Conservation (phyloP, 2,329 filamentous ascomycete genomes). For the Helminthosporium solani region DNA sequence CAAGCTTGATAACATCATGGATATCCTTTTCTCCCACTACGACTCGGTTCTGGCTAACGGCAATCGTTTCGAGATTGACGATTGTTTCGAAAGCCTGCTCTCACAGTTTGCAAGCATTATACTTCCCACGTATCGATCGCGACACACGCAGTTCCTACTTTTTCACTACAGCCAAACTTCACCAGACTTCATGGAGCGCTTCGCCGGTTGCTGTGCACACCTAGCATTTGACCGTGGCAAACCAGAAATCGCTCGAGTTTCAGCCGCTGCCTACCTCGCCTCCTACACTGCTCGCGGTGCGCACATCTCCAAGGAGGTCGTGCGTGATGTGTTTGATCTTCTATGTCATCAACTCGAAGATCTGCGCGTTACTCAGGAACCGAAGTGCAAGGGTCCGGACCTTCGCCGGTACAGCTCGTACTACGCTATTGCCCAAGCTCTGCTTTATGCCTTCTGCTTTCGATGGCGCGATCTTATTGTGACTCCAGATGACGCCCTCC, state of each 20-base stretch:
- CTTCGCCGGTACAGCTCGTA: constrained; percentile 79
- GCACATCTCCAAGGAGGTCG: constrained; percentile 71
- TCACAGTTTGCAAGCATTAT: constrained; percentile 86
- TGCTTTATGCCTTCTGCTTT: constrained; percentile 97
- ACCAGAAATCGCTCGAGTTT: constrained; percentile 73
- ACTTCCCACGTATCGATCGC: constrained; percentile 84
- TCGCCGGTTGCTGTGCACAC: constrained; percentile 74
- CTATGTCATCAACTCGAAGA: constrained; percentile 75
- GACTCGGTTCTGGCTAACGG: constrained; percentile 69
- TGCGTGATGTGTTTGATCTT: constrained; percentile 79
- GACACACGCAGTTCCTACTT: constrained; percentile 91
- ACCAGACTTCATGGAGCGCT: constrained; percentile 74
- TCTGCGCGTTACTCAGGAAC: constrained; percentile 71
- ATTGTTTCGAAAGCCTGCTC: constrained; percentile 75
- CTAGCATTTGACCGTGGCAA: constrained; percentile 65
- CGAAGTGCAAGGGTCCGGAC: constrained; percentile 78
- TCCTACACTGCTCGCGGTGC: constrained; percentile 92
- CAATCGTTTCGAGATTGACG: constrained; percentile 64
- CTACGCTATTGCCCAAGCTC: constrained; percentile 83
- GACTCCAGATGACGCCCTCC: constrained; percentile 48
- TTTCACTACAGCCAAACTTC: constrained; percentile 93
- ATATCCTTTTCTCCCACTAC: constrained; percentile 84
- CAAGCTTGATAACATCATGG: constrained; percentile 89
- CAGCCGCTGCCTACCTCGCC: constrained; percentile 86
- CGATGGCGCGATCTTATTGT: constrained; percentile 87